Evolutionary conservation across 2,329 filamentous ascomycete species (phyloP).

Genomic region (Boeremia exigua): DNA sequence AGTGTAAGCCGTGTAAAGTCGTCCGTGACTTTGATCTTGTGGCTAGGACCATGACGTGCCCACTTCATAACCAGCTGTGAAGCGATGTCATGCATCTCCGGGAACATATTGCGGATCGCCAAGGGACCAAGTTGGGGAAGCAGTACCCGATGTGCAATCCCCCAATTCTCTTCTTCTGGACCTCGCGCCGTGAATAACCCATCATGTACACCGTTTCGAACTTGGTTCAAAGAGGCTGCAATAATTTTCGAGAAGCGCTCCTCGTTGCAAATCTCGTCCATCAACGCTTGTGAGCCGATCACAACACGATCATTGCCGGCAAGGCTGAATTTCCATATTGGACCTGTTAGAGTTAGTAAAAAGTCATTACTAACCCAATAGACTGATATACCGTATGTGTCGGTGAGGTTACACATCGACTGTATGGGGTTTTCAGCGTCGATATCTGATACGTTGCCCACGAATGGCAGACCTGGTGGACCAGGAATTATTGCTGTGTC

Average conservation of each 20-base stretch:
- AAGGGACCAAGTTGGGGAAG: constrained; percentile 74
- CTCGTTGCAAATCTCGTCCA: constrained; percentile 51
- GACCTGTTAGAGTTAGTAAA: constrained; percentile 27
- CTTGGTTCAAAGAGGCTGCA: constrained; percentile 36
- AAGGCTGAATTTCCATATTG: constrained; percentile 43
- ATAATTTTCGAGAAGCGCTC: constrained; percentile 43
- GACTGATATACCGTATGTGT: constrained; percentile 66
- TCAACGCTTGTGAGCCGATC: constrained; percentile 41
- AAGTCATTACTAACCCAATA: accelerated
- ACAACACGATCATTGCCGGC: constrained; percentile 36
- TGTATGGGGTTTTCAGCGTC: constrained; percentile 63
- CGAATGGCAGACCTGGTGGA: constrained; percentile 67
- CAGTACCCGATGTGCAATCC: constrained; percentile 68
- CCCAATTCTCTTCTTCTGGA: constrained; percentile 50
- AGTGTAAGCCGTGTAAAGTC: constrained; percentile 49
- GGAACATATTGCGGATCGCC: constrained; percentile 71
- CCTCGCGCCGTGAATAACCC: constrained; percentile 51
- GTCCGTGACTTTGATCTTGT: constrained; percentile 44
- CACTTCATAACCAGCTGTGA: constrained; percentile 71
- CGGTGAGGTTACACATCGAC: constrained; percentile 63
- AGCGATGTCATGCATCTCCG: constrained; percentile 64
- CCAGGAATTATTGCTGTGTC: constrained; percentile 62
- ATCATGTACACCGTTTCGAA: constrained; percentile 47
- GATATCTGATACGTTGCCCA: constrained; percentile 71
- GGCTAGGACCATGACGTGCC: constrained; percentile 59